Evolutionary conservation across 1,139 yeast genomes (phyloP), one percentile per base, ranked within the genome.

Genomic region (Sugiyamaella japonica): DNA sequence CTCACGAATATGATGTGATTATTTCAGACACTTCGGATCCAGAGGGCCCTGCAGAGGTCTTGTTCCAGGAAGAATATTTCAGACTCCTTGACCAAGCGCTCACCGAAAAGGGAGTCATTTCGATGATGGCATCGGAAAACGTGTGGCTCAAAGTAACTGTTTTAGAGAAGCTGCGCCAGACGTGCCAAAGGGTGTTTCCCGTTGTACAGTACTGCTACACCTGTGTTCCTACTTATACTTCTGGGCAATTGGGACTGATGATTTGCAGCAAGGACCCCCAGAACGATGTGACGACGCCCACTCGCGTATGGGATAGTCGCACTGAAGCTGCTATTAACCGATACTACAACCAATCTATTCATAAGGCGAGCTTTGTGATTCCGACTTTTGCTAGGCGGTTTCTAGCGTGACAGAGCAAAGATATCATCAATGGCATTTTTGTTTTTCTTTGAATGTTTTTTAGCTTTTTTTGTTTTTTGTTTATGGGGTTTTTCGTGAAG

Each of bases 11-110:
- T 68, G 98, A 93, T 70, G 86, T 91, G 48, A 90, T 93, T 62
- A 90, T 93, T 64, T 90, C 97, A 37, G 99, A 93, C 71, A 88
- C 97, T 8, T 87, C 96, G 9, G 99, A 93, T 70, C 98, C 98
- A 1, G 98, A 93, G 66, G 99, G 99, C 1, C 99, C 99, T 8
- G 99, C 99, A 2, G 96, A 85, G 66, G 89, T 89, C 47, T 86
- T 93, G 62, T 93, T 93, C 77, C 91, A 90, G 72, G 79, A 81
- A 62, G 83, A 82, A 58, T 93, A 91, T 75, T 93, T 91, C 72
- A 77, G 82, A 66, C 76, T 93, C 52, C 75, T 93, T 55, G 69
- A 76, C 59, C 81, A 82, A 58, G 89, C 96, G 1, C 78, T 91
- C 56, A 79, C 82, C 39, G 79, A 77, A 31, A 78, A 85, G 61